Conservation (phyloP, 805 yeast genomes). For the Grigorovia yakushimaensis region DNA sequence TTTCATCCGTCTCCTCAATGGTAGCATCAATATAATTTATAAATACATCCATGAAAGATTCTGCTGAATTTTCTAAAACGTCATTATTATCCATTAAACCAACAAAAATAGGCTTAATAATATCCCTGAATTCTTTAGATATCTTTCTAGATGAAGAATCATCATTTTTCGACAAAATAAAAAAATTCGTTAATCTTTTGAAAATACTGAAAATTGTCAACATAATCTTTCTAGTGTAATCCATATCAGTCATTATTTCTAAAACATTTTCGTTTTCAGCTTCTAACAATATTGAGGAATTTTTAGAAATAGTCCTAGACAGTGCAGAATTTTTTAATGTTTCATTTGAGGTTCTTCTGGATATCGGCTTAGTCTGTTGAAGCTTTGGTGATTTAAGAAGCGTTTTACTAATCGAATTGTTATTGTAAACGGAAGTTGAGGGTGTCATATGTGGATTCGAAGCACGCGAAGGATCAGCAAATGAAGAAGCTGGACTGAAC, state of each 20-base stretch:
- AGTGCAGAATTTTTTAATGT: background rate
- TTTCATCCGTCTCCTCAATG: slow-evolving; percentile 11
- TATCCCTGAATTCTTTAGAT: slow-evolving; percentile 7
- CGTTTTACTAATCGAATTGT: slow-evolving; percentile 2
- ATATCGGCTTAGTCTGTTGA: slow-evolving; percentile 3
- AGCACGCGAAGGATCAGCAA: background rate
- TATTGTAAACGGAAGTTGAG: background rate
- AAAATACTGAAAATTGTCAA: slow-evolving; percentile 16
- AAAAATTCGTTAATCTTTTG: slow-evolving; percentile 13
- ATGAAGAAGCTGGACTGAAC: slow-evolving; percentile 2
- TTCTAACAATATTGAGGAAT: background rate
- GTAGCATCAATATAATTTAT: slow-evolving; percentile 10
- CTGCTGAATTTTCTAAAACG: slow-evolving; percentile 27
- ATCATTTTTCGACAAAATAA: slow-evolving; percentile 7
- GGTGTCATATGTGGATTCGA: background rate
- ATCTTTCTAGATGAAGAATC: slow-evolving; percentile 5
- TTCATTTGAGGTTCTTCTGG: slow-evolving; percentile 20
- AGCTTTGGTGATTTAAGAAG: slow-evolving; percentile 12
- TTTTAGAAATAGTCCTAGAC: slow-evolving; percentile 4
- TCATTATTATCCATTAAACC: slow-evolving; percentile 30
- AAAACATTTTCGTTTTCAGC: background rate
- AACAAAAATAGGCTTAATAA: slow-evolving; percentile 28
- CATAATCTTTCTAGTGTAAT: slow-evolving; percentile 16
- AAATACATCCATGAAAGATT: slow-evolving; percentile 26
- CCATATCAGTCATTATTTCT: slow-evolving; percentile 1